These are phyloP conservation scores for Ophiocordyceps polyrhachis-furcata DNA, from an alignment of 2,329 filamentous ascomycete genomes.

Conservation along the genomic window DNA sequence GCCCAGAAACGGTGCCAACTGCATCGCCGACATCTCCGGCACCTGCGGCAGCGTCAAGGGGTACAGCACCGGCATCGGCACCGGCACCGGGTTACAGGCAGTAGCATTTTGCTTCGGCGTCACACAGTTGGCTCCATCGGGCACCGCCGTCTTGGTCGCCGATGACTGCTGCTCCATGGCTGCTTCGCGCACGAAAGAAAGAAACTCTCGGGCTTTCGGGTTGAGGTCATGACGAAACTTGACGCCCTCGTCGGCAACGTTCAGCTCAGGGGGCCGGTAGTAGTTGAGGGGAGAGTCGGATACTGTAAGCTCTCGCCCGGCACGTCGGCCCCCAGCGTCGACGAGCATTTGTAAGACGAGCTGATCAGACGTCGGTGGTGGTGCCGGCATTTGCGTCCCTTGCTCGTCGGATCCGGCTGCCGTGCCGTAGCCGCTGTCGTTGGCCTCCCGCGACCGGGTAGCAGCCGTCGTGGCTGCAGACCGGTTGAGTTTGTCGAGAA, in stretches of 20 bases:
- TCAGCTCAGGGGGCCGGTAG: neutral
- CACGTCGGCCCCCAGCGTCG: neutral
- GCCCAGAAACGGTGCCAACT: neutral
- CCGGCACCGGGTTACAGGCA: neutral
- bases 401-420: neutral
- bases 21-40: neutral
- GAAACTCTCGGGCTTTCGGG: conserved; percentile 6
- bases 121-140: no score
- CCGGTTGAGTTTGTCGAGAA: conserved; percentile 11
- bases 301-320: conserved; percentile 2
- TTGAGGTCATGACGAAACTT: conserved; percentile 3
- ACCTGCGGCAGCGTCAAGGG: neutral
- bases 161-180: neutral
- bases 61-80: neutral
- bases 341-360: no score
- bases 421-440: neutral
- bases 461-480: neutral
- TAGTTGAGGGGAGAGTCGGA: conserved; percentile 2
- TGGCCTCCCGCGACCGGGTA: conserved; percentile 1
- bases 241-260: neutral
- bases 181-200: conserved; percentile 1
- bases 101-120: no score
- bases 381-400: neutral
- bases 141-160: neutral
- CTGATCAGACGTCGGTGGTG: neutral